Evolutionary conservation across 2,329 filamentous ascomycete genomes (phyloP).

Genomic region (Onygenales sp.): DNA sequence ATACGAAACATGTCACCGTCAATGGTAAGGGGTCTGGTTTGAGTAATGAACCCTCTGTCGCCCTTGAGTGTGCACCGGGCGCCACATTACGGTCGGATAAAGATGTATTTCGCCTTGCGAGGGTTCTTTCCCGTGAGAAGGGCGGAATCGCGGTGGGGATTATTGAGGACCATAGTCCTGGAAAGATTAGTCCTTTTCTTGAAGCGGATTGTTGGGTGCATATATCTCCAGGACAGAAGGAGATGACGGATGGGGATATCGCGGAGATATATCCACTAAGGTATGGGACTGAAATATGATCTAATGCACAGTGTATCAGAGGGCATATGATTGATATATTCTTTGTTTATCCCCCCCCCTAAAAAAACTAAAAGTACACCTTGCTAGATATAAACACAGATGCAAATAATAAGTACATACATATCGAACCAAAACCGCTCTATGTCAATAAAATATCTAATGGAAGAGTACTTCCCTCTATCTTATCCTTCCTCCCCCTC

Average conservation of each 20-base stretch:
- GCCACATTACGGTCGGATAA: not conserved
- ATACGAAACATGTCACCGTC: not conserved
- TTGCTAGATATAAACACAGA: not conserved
- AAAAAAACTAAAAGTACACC: not conserved
- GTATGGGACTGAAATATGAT: not conserved
- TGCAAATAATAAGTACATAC: not conserved
- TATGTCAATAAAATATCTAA: not conserved
- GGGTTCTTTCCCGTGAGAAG: not conserved
- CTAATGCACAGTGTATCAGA: not conserved
- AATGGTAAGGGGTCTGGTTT: not conserved
- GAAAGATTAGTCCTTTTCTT: constrained; percentile 17
- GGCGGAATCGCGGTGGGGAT: constrained; percentile 6
- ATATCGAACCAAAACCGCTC: not conserved
- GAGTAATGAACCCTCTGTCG: not conserved
- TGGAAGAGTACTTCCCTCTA: constrained; percentile 4
- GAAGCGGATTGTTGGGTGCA: constrained; percentile 18
- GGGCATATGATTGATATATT: not conserved
- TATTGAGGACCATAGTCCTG: constrained; percentile 14
- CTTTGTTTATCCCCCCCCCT: not conserved
- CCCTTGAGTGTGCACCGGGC: too few relatives aligned
- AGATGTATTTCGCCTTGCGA: not conserved
- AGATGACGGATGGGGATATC: constrained; percentile 9
- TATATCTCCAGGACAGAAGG: constrained; percentile 10
- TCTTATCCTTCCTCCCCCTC: not conserved
- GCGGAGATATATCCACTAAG: constrained; percentile 3